Base-by-base conservation (phyloP, 2,329 filamentous ascomycete species). In the Neonectria neomacrospora region DNA sequence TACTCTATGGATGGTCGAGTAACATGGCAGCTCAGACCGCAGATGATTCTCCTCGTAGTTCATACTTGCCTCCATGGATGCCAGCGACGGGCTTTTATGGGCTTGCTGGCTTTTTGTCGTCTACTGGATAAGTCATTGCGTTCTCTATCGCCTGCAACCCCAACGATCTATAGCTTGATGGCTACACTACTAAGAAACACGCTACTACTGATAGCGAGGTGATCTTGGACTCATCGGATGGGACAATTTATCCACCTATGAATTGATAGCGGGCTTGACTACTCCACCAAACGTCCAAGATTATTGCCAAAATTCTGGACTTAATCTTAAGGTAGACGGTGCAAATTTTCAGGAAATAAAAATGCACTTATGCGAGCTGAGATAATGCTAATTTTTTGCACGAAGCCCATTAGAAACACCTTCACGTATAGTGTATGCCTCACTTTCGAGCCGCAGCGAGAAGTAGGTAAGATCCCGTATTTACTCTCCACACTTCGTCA, bases 1-100 rank as follows among this genome's bases (percentile, higher is more conserved):
- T 75, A 0, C 7, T 74, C 0, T 75, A 73, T 11, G 67, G 73
- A 0, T 75, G 73, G 73, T 67, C 73, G 0, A 72, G 62, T 26
- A 74, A 71, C 5, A 74, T 75, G 1, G 9, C 64, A 0, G 64
- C 66, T 0, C 45, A 67, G 1, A 67, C 65, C 0, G 72, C 66
- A 1, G 81, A 82, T 16, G 80, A 83, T 53, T 80, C 80, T 1
- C 72, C 74, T 0, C 67, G 81, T 4, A 77, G 77, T 6, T 83
- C 0, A 79, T 78, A 0, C 58, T 83, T 1, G 79, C 78, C 30
- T 73, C 74, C 1, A 82, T 83, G 80, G 79, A 78, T 1, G 77
- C 79, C 12, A 75, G 75, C 9, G 76, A 78, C 18, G 76, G 75
- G 6, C 69, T 80, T 0, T 52, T 83, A 16, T 82, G 80, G 65